Conservation (phyloP, 345 rosid species). For the Pugionium cornutum region DNA sequence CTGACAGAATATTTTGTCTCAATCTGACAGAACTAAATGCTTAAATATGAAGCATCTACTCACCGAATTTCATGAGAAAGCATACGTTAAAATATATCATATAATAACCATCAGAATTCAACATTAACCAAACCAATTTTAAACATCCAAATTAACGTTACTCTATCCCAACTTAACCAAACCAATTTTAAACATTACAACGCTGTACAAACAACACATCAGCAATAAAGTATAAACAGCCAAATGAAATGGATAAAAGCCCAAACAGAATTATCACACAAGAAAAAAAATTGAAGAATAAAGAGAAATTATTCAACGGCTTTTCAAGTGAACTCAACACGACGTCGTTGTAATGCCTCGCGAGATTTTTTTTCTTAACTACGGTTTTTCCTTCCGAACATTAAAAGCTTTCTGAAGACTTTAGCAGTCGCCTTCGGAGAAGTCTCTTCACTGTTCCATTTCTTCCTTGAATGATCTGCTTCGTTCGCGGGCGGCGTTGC, state of each 20-base stretch:
- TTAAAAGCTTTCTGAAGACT: slow-evolving; percentile 84
- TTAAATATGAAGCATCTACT: slow-evolving; percentile 15
- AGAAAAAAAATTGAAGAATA: slow-evolving; percentile 5
- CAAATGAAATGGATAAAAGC: slow-evolving; percentile 22
- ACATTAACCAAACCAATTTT: too few species aligned
- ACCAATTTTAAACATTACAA: slow-evolving; percentile 19
- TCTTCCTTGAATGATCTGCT: slow-evolving; percentile 73
- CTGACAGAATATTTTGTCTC: neutral
- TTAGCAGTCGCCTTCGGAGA: slow-evolving; percentile 72
- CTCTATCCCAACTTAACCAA: slow-evolving; percentile 26
- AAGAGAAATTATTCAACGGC: neutral
- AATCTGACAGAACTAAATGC: slow-evolving; percentile 21
- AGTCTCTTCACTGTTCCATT: slow-evolving; percentile 72
- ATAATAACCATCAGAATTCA: neutral
- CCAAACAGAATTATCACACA: slow-evolving; percentile 25
- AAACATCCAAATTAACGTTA: neutral
- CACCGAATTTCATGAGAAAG: slow-evolving; percentile 10
- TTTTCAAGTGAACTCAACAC: slow-evolving; percentile 7
- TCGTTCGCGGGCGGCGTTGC: slow-evolving; percentile 64
- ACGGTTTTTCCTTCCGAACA: slow-evolving; percentile 68
- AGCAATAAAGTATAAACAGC: slow-evolving; percentile 15
- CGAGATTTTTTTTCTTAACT: neutral
- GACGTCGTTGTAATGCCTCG: slow-evolving; percentile 12
- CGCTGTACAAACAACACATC: slow-evolving; percentile 24
- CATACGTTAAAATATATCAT: neutral